Evolutionary conservation across 2,329 filamentous ascomycete genomes (phyloP).

Genomic region (Sordariomycetes sp.): DNA sequence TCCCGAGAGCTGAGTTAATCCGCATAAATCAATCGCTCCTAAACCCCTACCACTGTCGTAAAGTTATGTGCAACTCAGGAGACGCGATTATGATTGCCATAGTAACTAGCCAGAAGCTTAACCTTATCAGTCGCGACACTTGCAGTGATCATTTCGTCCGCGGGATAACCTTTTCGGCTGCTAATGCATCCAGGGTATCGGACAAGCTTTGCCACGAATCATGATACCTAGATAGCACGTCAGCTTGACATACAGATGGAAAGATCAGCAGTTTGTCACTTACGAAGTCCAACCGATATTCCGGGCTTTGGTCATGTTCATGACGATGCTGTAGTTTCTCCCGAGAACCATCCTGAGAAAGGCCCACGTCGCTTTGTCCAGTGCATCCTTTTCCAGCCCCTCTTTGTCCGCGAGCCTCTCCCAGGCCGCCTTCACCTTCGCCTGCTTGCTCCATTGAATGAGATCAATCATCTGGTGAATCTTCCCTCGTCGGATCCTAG

Average conservation of each 20-base stretch:
- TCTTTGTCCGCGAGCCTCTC: conserved; percentile 23
- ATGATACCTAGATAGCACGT: neutral
- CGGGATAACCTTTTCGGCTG: neutral
- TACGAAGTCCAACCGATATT: conserved; percentile 28
- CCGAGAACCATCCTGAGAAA: conserved; percentile 31
- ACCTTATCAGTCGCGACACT: no score
- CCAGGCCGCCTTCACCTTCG: conserved; percentile 27
- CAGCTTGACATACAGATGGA: no score
- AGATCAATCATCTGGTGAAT: conserved; percentile 27
- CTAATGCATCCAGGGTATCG: neutral
- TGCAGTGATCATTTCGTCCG: neutral
- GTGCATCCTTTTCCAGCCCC: conserved; percentile 21
- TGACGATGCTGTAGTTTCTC: conserved; percentile 24
- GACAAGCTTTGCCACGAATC: conserved; percentile 1
- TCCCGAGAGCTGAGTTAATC: no score
- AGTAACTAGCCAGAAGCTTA: no score
- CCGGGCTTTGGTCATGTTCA: conserved; percentile 32
- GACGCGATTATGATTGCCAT: no score
- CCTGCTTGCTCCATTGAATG: conserved; percentile 25
- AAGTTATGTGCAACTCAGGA: no score
- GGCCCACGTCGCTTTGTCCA: conserved; percentile 28
- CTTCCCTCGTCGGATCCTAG: conserved; percentile 13
- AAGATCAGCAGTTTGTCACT: neutral
- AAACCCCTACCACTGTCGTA: no score
- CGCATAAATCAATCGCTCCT: no score